These are phyloP conservation scores for Fusarium haematococcum DNA, from an alignment of 2,329 filamentous ascomycete genomes.

Conservation along the genomic window DNA sequence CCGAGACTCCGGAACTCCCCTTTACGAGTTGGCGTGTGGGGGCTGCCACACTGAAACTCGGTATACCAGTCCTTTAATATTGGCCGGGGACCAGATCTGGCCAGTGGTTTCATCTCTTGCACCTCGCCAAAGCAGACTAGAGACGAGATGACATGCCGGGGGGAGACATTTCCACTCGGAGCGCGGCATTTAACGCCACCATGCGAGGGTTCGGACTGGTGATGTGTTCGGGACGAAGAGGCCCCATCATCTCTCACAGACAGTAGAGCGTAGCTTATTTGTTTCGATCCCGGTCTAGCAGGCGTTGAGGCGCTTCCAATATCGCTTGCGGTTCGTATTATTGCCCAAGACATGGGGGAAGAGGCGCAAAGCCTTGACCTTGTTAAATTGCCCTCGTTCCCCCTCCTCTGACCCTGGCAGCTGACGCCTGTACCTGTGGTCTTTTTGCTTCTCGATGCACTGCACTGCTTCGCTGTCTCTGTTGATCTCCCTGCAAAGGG, in stretches of 20 bases:
- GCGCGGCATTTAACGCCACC: slow-evolving; percentile 21
- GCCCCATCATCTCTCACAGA: neutral
- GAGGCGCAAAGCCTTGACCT: neutral
- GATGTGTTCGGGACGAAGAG: neutral
- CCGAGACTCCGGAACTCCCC: slow-evolving; percentile 17
- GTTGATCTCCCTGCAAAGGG: neutral
- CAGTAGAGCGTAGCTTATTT: neutral
- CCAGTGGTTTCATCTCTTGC: slow-evolving; percentile 23
- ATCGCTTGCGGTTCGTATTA: slow-evolving; percentile 32
- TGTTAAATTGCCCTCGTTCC: slow-evolving; percentile 14
- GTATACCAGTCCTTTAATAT: slow-evolving; percentile 27
- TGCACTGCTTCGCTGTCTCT: neutral
- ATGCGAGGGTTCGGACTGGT: slow-evolving; percentile 7
- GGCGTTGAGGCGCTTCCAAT: slow-evolving; percentile 26
- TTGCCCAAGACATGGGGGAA: slow-evolving; percentile 17
- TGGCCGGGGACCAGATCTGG: slow-evolving; percentile 17
- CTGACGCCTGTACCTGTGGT: neutral
- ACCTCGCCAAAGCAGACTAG: slow-evolving; percentile 11
- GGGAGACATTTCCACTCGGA: neutral
- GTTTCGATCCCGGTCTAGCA: slow-evolving; percentile 12
- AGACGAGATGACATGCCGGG: slow-evolving; percentile 37
- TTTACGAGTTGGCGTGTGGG: slow-evolving; percentile 22
- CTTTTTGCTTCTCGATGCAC: neutral
- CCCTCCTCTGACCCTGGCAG: neutral
- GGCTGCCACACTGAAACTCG: slow-evolving; percentile 36